A percentile compares a stretch with the other conserved stretches of the same genome.
phyloP scores from a whole-genome alignment of 345 rosid genomes.

The Pistacia atlantica region DNA sequence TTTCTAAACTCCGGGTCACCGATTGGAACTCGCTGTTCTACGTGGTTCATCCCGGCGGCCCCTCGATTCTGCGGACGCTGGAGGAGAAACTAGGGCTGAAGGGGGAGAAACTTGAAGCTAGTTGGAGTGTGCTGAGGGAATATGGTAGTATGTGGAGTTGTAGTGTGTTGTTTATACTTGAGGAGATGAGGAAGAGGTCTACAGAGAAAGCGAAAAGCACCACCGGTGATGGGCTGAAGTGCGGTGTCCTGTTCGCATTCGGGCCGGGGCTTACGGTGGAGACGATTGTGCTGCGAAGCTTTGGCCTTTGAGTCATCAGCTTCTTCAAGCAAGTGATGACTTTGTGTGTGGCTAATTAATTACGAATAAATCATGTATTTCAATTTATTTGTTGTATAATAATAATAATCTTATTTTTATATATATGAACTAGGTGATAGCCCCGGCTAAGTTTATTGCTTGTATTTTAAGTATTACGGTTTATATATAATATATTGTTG shows the following conservation, averaged over 20 bases:
- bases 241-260: constrained; percentile 6
- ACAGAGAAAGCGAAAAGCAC: constrained; percentile 1
- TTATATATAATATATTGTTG: too few species aligned
- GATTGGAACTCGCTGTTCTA: constrained; percentile 14
- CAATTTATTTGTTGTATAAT: too few species aligned
- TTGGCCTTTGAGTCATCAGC: too few species aligned
- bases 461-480: too few species aligned
- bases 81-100: constrained; percentile 3
- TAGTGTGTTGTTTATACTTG: neutral
- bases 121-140: constrained; percentile 13
- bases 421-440: too few species aligned
- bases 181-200: neutral
- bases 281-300: neutral
- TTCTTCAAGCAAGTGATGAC: too few species aligned
- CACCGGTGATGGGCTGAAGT: constrained; percentile 18
- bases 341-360: too few species aligned
- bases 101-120: neutral
- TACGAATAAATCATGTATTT: too few species aligned
- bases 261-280: constrained; percentile 16
- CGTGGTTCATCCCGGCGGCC: constrained; percentile 15
- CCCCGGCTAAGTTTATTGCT: too few species aligned
- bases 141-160: constrained; percentile 7
- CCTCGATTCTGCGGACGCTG: neutral
- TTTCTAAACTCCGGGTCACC: neutral
- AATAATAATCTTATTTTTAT: too few species aligned